Evolutionary conservation across 148 eudicot genomes (phyloP), one percentile per base, ranked within the genome.

Genomic region (Cornus florida): DNA sequence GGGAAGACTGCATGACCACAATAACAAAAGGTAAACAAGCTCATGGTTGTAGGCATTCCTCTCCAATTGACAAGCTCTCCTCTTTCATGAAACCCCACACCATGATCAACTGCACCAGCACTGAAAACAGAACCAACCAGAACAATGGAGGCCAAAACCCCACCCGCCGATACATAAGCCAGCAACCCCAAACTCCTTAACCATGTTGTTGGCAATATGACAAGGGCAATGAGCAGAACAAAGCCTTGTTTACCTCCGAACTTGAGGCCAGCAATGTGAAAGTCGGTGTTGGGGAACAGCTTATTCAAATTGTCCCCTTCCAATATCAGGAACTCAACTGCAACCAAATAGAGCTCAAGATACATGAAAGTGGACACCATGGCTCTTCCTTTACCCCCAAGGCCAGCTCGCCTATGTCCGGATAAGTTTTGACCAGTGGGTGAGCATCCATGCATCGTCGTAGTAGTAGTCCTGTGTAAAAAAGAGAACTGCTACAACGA

Each of bases 1-100:
- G 97, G 93, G 10, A 90, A 91, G 74, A 93, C 86, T 1, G 93
- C 81, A 78, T 91, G 97, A 0, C 88, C 90, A 79, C 86, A 78
- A n/a, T 91, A 93, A 75, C 95, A 91, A 60, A 91, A 87, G 46
- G 86, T 84, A 50, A 69, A 93, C 79, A 93, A 70, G 68, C 93
- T 93, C 12, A 88, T 31, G 14, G 93, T 70, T 0, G 84, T 91
- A 22, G 92, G 88, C 43, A 91, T 1, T 8, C 93, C 97, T 64
- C 64, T 78, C 79, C 80, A 85, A 13, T 81, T 70, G 76, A 86
- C 69, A 2, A 90, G 2, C 39, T 11, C 59, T 12, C 92, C 97
- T 67, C 65, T 80, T 24, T 88, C 80, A 14, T 80, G 67, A 62
- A 93, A 91, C 62, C 91, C 93, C 1, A 90, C 82, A 0, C 91